Evolutionary conservation across 306 rosid species (phyloP).

Genomic region (Vachellia collinsii): DNA sequence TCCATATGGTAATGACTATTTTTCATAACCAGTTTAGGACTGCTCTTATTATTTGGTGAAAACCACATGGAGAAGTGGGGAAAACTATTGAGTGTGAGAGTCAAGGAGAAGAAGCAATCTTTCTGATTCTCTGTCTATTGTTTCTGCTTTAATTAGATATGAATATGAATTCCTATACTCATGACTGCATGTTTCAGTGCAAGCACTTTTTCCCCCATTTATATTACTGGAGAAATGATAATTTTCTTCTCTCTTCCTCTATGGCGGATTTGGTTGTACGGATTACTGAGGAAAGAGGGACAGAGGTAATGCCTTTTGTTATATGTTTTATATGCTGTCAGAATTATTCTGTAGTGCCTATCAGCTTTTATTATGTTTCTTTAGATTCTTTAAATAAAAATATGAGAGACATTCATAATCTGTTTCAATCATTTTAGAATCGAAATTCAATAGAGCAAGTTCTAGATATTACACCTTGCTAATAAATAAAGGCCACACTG

Average conservation of each 20-base stretch:
- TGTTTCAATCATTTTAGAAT: not conserved
- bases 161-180: constrained; percentile 21
- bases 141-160: constrained; percentile 27
- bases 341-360: too few species aligned
- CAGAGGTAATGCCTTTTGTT: not conserved
- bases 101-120: constrained; percentile 1
- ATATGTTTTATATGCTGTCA: too few species aligned
- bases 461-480: not conserved
- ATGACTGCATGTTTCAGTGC: constrained; percentile 7
- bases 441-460: not conserved
- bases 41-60: constrained; percentile 24
- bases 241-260: too few species aligned
- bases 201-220: not conserved
- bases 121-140: constrained; percentile 31
- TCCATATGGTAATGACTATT: constrained; percentile 38
- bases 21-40: constrained; percentile 34
- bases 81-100: not conserved
- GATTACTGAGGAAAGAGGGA: too few species aligned
- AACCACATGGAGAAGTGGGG: constrained; percentile 21
- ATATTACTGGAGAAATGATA: too few species aligned
- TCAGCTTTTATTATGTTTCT: too few species aligned
- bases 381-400: too few species aligned
- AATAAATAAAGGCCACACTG: not conserved
- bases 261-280: too few species aligned
- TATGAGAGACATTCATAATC: too few species aligned